Base-by-base conservation (phyloP, 768 basidiomycete species). In the Calocybe gangraenosa region DNA sequence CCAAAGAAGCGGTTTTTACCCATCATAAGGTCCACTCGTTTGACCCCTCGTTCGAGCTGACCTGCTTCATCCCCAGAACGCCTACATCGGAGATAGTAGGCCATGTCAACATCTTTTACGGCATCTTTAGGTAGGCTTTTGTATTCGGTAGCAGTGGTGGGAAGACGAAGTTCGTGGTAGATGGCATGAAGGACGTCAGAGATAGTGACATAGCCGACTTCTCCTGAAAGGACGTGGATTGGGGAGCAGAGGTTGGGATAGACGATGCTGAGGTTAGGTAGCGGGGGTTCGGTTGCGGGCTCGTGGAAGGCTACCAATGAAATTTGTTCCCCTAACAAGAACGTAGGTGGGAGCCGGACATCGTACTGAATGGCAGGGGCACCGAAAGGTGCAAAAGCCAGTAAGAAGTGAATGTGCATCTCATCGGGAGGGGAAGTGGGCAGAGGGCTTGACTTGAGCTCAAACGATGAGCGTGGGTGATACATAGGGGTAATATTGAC, bases 21-120 rank as follows among this genome's bases (percentile, higher is more conserved):
- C 53, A 66, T 62, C 42, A 83, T 62, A 47, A 79, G 73, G 60
- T 83, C 81, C 1, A 83, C 67, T 46, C 74, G 67, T 58, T 75
- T 78, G 36, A 82, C 65, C 0, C 76, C 78, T 59, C 75, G 75
- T 57, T 78, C 75, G 22, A 63, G 54, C 15, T 55, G 61, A 17
- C 64, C 59, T 1, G 48, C 58, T 37, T 58, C 63, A 1, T 58
- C 50, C 3, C 20, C 32, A 18, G 73, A 61, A 7, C 65, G 62
- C 6, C 52, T 52, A 41, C 69, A 73, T 5, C 80, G 68, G 3
- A 42, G 39, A 38, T 65, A 72, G 58, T 76, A 83, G 2, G 78
- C 77, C 1, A 47, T 55, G 17, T 73, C 61, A 14, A 82, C 73
- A 11, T 60, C 59, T 8, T 59, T 55, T 18, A 60, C 63, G 14